Evolutionary conservation across 257 asterid species (phyloP).

Genomic region (Capsicum rhomboideum): DNA sequence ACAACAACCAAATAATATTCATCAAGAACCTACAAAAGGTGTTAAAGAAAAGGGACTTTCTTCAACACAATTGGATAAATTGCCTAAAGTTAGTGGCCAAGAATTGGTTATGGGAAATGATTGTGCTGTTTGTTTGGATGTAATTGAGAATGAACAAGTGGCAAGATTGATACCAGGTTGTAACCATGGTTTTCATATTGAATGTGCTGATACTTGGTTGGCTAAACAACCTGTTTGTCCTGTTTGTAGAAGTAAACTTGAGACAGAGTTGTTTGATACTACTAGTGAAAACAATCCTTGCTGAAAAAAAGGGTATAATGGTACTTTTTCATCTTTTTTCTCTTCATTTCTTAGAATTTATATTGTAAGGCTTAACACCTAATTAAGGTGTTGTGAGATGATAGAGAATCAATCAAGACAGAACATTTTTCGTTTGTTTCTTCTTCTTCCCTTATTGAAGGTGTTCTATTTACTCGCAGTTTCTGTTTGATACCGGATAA

Average conservation of each 20-base stretch:
- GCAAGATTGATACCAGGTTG: conserved; percentile 81
- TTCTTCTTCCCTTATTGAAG: not conserved
- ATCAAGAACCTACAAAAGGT: not conserved
- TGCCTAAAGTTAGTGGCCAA: conserved; percentile 51
- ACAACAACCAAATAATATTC: not conserved
- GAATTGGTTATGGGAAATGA: conserved; percentile 62
- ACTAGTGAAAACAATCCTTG: conserved; percentile 42
- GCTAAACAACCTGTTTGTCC: conserved; percentile 63
- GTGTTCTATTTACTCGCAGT: not conserved
- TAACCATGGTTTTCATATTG: conserved; percentile 74
- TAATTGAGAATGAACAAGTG: conserved; percentile 49
- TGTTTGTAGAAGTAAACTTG: conserved; percentile 57
- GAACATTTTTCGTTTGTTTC: not conserved
- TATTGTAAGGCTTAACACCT: not conserved
- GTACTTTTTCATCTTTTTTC: not conserved
- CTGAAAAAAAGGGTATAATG: not conserved
- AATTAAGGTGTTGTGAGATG: not conserved
- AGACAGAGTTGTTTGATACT: conserved; percentile 36
- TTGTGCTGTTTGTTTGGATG: conserved; percentile 79
- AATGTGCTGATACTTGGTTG: conserved; percentile 81
- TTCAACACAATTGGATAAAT: conserved; percentile 52
- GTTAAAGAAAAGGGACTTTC: conserved; percentile 42
- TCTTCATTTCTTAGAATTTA: not conserved
- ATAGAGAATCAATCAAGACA: not conserved
- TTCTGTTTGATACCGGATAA: not conserved